Conservation (phyloP, 805 yeast species). For the Starmerella davenportii region DNA sequence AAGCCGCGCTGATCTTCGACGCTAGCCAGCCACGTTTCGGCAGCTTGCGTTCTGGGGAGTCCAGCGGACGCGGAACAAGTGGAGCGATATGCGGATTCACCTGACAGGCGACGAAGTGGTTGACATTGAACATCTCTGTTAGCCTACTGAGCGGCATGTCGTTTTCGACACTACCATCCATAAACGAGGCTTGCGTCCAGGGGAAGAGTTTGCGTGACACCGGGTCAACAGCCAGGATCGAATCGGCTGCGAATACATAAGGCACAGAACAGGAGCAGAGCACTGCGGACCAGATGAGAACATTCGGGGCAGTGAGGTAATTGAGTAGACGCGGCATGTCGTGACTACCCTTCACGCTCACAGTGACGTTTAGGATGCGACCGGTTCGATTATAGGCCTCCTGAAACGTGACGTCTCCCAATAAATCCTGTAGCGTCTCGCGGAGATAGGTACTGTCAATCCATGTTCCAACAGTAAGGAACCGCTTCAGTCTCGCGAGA, state of each 20-base stretch:
- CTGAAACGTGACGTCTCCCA: conserved; percentile 81
- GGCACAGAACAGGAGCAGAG: conserved; percentile 90
- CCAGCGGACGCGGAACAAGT: conserved; percentile 27
- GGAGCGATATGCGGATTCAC: conserved; percentile 96
- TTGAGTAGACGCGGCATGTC: conserved; percentile 82
- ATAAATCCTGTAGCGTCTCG: conserved; percentile 53
- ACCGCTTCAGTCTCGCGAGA: conserved; percentile 34
- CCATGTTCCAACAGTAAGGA: conserved; percentile 77
- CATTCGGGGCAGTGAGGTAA: conserved; percentile 85
- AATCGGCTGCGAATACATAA: conserved; percentile 70
- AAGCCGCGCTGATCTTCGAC: conserved; percentile 4
- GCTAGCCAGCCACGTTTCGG: conserved; percentile 8
- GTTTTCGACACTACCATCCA: conserved; percentile 91
- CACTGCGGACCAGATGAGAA: conserved; percentile 76
- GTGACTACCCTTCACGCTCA: conserved; percentile 74
- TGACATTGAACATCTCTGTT: conserved; percentile 93
- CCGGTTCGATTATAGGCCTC: conserved; percentile 93
- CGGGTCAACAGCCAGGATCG: conserved; percentile 67
- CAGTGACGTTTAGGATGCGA: conserved; percentile 80
- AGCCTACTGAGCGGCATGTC: conserved; percentile 81
- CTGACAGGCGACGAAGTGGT: conserved; percentile 92
- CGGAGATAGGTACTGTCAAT: conserved; percentile 59
- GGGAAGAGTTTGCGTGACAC: conserved; percentile 53
- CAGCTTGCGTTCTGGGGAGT: background rate
- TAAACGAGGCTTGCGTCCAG: conserved; percentile 71